Evolutionary conservation across 208 protist species (phyloP).

Genomic region (Leishmania mexicana): DNA sequence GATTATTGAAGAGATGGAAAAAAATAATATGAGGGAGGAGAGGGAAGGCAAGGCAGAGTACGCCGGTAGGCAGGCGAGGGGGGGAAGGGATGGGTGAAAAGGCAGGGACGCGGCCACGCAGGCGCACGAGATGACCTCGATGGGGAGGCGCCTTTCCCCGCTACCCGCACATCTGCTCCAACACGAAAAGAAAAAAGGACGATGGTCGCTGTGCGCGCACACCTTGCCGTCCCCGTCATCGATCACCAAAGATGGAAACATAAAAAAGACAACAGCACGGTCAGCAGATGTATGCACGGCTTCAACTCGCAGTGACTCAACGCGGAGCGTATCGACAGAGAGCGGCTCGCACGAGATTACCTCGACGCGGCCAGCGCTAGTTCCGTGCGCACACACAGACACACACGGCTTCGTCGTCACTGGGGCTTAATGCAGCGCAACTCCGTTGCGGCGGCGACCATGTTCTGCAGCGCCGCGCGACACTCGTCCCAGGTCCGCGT

Average conservation of each 20-base stretch:
- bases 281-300: neutral
- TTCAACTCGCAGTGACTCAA: no score
- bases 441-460: constrained; percentile 52
- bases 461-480: constrained; percentile 43
- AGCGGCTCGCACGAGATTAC: neutral
- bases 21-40: neutral
- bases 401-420: neutral
- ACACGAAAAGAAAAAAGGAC: neutral
- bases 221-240: neutral
- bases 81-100: no score
- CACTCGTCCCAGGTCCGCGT: constrained; percentile 64
- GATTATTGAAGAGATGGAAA: neutral
- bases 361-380: neutral
- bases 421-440: constrained; percentile 37
- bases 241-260: neutral
- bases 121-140: neutral
- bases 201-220: neutral
- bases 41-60: no score
- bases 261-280: neutral
- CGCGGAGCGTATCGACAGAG: neutral
- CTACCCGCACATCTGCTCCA: neutral
- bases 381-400: neutral
- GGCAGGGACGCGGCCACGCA: neutral
- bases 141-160: neutral
- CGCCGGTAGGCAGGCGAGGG: neutral